Conservation (phyloP, 1,284 basidiomycete genomes). For the Testicularia cyperi region DNA sequence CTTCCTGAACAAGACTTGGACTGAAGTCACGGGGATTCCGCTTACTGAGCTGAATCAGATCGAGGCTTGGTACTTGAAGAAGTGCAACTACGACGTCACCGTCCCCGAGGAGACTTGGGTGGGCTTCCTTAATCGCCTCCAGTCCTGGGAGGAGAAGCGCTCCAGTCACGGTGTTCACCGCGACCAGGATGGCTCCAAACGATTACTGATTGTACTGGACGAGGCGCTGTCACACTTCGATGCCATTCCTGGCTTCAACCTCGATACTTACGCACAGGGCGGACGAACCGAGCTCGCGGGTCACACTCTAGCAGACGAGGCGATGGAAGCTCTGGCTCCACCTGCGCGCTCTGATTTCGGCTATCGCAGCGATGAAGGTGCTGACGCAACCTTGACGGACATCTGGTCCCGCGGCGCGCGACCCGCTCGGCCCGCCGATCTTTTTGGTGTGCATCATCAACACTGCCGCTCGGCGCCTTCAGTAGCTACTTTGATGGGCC, state of each 20-base stretch:
- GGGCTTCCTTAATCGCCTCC: slow-evolving; percentile 41
- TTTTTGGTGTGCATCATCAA: slow-evolving; percentile 21
- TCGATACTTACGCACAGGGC: slow-evolving; percentile 18
- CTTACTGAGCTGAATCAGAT: slow-evolving; percentile 54
- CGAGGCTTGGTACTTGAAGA: slow-evolving; percentile 55
- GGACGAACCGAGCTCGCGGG: background rate
- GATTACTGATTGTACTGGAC: slow-evolving; percentile 41
- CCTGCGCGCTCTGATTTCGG: too few species aligned
- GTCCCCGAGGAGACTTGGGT: slow-evolving; percentile 53
- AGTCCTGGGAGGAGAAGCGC: slow-evolving; percentile 40
- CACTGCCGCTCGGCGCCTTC: slow-evolving; percentile 46
- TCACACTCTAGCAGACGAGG: background rate
- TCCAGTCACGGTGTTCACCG: slow-evolving; percentile 24
- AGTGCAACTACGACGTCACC: slow-evolving; percentile 52
- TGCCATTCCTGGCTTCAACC: slow-evolving; percentile 23
- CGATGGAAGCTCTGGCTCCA: too few species aligned
- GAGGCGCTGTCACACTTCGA: slow-evolving; percentile 39
- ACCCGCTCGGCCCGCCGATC: too few species aligned
- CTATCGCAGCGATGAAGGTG: too few species aligned
- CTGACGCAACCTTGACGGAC: slow-evolving; percentile 13
- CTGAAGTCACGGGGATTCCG: slow-evolving; percentile 59
- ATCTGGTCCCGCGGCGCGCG: too few species aligned
- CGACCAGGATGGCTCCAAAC: slow-evolving; percentile 35
- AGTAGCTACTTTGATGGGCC: slow-evolving; percentile 4
- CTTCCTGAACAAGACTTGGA: slow-evolving; percentile 59